Evolutionary conservation across 352 stramenopile genomes (phyloP), one percentile per base, ranked within the genome.

Genomic region (Phytophthora crassamura): DNA sequence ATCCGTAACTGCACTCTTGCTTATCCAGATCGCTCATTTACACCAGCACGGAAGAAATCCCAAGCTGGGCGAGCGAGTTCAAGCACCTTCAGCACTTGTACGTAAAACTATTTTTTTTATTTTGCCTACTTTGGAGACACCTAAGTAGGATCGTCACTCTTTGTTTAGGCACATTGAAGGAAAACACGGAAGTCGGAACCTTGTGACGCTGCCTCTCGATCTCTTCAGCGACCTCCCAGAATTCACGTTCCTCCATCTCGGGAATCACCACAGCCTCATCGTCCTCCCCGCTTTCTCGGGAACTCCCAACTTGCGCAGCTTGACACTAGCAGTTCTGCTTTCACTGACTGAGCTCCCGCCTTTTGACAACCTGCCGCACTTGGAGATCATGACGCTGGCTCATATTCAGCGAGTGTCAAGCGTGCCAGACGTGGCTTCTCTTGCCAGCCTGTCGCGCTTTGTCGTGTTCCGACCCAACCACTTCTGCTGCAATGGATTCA

Each of bases 401-500:
- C 51, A 69, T 25, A 51, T 69, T 10, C 52, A 60, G 14, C 46
- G 33, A 39, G 40, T 68, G 6, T 46, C 42, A 1, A 3, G 28
- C 14, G 49, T 72, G 8, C 64, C 58, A 1, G 64, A 73, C 50
- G 64, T 73, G 48, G 33, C 58, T 22, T 45, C 48, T 7, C 50
- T 72, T 16, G 9, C 41, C 7, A 64, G 36, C 11, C 58, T 72
- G 5, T 67, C 59, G 28, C 43, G 43, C 18, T 32, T 72, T 7
- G 33, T 59, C 4, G 52, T 72, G 15, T 64, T 64, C 11, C 42
- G 59, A 16, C 59, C 59, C 20, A 69, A 53, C 20, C 45, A 73
- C 20, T 28, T 73, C 12, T 73, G 65, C 28, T 73, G 65, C 40
- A 73, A 73, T 8, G 65, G 65, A 15, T 73, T 73, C 25, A 43